Evolutionary conservation across 1,284 basidiomycete species (phyloP).

Genomic region (Apiotrichum siamense): DNA sequence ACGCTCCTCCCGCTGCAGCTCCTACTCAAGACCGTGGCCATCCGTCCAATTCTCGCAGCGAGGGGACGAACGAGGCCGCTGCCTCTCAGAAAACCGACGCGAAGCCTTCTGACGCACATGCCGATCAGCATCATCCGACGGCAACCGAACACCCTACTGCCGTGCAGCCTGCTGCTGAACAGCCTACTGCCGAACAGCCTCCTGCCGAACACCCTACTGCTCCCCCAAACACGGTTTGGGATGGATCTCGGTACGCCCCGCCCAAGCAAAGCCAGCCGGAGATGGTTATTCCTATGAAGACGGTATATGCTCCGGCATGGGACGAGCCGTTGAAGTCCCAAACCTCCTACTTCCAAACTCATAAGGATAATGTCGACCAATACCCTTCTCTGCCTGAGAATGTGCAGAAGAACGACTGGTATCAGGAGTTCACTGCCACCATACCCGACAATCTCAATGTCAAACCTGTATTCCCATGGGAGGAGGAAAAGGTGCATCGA

Average conservation of each 20-base stretch:
- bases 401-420: conserved; percentile 48
- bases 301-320: conserved; percentile 51
- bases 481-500: conserved; percentile 53
- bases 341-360: conserved; percentile 20
- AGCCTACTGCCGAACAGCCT: conserved; percentile 31
- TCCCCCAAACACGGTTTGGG: conserved; percentile 42
- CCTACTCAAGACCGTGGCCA: not conserved
- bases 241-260: conserved; percentile 48
- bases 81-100: too few species aligned
- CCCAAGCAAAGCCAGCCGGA: conserved; percentile 44
- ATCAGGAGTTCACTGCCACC: conserved; percentile 44
- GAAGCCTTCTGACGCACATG: too few species aligned
- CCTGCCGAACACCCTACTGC: not conserved
- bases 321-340: conserved; percentile 48
- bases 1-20: not conserved
- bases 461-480: conserved; percentile 78
- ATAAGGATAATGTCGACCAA: conserved; percentile 10
- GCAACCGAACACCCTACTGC: too few species aligned
- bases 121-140: too few species aligned
- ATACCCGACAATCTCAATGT: conserved; percentile 60
- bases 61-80: too few species aligned
- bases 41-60: too few species aligned
- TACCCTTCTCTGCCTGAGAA: conserved; percentile 42
- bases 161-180: too few species aligned
- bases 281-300: conserved; percentile 49